Percentiles rank a stretch among this genome's conserved stretches.
Evolutionary conservation across 352 stramenopile species (phyloP).

Genomic region (Phytophthora ohioensis): DNA sequence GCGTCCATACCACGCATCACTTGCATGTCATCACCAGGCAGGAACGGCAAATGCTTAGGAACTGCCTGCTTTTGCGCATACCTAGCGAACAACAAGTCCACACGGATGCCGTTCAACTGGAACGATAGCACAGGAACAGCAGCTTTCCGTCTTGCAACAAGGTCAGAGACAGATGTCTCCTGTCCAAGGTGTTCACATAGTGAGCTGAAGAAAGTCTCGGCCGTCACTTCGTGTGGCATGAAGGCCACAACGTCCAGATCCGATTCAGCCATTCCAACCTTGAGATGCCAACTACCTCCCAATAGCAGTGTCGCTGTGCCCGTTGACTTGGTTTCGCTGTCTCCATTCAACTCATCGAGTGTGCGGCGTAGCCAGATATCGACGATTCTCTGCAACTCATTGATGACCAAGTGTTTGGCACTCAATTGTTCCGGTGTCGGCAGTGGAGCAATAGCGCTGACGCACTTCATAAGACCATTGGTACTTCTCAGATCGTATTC

Average conservation of each 20-base stretch:
- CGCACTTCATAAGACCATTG: slow-evolving; percentile 83
- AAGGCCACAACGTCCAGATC: slow-evolving; percentile 85
- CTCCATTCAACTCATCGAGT: slow-evolving; percentile 46
- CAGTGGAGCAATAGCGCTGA: slow-evolving; percentile 71
- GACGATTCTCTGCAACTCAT: slow-evolving; percentile 74
- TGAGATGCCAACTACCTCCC: slow-evolving; percentile 85
- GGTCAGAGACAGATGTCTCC: slow-evolving; percentile 54
- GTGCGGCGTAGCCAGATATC: slow-evolving; percentile 73
- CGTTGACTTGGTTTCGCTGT: slow-evolving; percentile 20
- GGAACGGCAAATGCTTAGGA: slow-evolving; percentile 75
- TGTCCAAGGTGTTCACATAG: slow-evolving; percentile 60
- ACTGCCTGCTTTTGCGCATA: slow-evolving; percentile 69
- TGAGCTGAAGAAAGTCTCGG: slow-evolving; percentile 74
- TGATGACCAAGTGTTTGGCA: slow-evolving; percentile 81
- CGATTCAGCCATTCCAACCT: slow-evolving; percentile 77
- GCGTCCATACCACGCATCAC: slow-evolving; percentile 82
- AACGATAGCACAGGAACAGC: slow-evolving; percentile 80
- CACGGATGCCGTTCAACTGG: slow-evolving; percentile 67
- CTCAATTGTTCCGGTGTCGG: slow-evolving; percentile 66
- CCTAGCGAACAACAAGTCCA: slow-evolving; percentile 83
- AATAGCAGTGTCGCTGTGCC: slow-evolving; percentile 72
- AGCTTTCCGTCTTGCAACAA: slow-evolving; percentile 81
- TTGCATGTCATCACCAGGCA: slow-evolving; percentile 66
- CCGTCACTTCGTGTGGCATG: slow-evolving; percentile 67
- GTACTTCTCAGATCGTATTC: slow-evolving; percentile 87